phyloP scores from a whole-genome alignment of 2,329 filamentous ascomycete genomes.

The Claviceps monticola region DNA sequence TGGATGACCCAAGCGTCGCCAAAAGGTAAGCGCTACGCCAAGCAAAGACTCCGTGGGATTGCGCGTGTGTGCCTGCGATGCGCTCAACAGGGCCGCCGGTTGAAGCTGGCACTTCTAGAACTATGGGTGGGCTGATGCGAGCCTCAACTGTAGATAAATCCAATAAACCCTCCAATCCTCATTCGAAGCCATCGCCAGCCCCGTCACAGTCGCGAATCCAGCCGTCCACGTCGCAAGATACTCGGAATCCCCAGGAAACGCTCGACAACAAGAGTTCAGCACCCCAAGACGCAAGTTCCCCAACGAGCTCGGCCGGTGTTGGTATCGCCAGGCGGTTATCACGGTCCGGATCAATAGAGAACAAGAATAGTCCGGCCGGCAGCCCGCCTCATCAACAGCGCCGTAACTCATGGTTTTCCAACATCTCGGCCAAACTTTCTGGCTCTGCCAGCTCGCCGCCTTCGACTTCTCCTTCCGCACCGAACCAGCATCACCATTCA shows the following conservation, averaged over 20 bases:
- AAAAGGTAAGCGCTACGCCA: conserved; percentile 49
- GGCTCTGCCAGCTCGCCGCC: conserved; percentile 30
- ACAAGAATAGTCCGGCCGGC: conserved; percentile 11
- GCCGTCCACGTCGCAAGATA: conserved; percentile 11
- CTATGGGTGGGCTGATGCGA: background rate
- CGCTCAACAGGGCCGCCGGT: background rate
- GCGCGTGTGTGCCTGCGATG: background rate
- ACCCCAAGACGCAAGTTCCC: conserved; percentile 8
- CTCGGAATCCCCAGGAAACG: conserved; percentile 14
- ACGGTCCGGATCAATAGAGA: conserved; percentile 24
- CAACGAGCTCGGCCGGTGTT: conserved; percentile 13
- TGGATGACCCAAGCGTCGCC: conserved; percentile 75
- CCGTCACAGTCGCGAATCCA: conserved; percentile 19
- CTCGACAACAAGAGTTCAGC: conserved; percentile 11
- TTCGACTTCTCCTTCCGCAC: conserved; percentile 14
- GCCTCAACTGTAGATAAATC: conserved; percentile 15
- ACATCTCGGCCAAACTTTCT: conserved; percentile 84
- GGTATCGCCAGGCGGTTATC: conserved; percentile 14
- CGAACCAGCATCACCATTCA: conserved; percentile 5
- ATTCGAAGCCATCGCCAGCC: conserved; percentile 12
- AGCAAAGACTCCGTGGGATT: background rate
- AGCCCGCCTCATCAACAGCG: conserved; percentile 31
- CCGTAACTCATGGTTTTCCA: conserved; percentile 84
- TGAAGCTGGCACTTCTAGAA: background rate
- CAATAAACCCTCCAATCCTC: conserved; percentile 16